Conservation (phyloP, 2,329 filamentous ascomycete species). For the Ophiostoma triangulosporum region DNA sequence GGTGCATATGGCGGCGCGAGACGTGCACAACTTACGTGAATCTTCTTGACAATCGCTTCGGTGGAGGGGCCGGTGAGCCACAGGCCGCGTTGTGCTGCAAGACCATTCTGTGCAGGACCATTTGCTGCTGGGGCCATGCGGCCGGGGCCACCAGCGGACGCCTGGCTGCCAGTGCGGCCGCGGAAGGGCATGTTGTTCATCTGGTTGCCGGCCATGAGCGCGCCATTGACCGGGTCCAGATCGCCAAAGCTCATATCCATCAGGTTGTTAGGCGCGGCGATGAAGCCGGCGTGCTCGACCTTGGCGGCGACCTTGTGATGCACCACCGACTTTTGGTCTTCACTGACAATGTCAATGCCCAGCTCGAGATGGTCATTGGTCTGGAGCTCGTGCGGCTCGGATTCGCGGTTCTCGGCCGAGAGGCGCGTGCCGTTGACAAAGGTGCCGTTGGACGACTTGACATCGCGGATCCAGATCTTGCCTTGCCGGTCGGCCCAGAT, state of each 20-base stretch:
- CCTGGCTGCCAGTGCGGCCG: constrained; percentile 54
- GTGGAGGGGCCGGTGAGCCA: constrained; percentile 84
- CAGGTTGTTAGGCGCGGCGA: constrained; percentile 60
- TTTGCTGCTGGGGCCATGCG: constrained; percentile 42
- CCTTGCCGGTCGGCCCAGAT: constrained; percentile 78
- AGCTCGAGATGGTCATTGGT: constrained; percentile 87
- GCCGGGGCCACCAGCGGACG: constrained; percentile 47
- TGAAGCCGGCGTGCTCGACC: constrained; percentile 85
- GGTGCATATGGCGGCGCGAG: no score
- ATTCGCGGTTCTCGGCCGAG: constrained; percentile 90
- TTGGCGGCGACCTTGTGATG: constrained; percentile 97
- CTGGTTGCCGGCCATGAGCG: constrained; percentile 49
- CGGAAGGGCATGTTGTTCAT: constrained; percentile 54
- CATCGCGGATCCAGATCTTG: constrained; percentile 90
- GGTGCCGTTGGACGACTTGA: constrained; percentile 97
- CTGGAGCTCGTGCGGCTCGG: constrained; percentile 84
- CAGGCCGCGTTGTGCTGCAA: constrained; percentile 66
- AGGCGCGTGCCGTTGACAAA: constrained; percentile 89
- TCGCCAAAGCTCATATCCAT: constrained; percentile 88
- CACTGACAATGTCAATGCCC: constrained; percentile 95
- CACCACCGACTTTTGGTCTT: constrained; percentile 96
- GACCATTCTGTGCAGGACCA: constrained; percentile 37
- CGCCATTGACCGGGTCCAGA: constrained; percentile 65
- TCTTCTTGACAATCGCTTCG: constrained; percentile 82
- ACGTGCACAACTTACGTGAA: constrained; percentile 65